These are phyloP conservation scores for Neonectria sp. DNA, from an alignment of 2,329 filamentous ascomycete genomes.

Conservation along the genomic window DNA sequence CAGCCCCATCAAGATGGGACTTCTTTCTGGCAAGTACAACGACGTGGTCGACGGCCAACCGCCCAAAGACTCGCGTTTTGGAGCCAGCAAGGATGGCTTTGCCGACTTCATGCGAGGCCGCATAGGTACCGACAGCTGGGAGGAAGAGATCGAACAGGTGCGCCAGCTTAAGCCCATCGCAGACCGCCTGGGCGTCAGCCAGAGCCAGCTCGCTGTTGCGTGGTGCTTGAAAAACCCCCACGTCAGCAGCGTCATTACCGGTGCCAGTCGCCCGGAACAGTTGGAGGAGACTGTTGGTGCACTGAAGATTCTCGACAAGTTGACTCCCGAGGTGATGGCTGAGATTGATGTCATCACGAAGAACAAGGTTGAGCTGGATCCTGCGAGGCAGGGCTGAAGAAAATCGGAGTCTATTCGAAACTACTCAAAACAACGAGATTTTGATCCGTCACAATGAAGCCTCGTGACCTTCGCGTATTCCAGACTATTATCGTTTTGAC, in stretches of 20 bases:
- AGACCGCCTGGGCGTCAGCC: slow-evolving; percentile 69
- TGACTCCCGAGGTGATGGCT: slow-evolving; percentile 65
- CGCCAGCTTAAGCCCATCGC: slow-evolving; percentile 65
- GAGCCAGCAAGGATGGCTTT: slow-evolving; percentile 71
- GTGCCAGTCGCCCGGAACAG: slow-evolving; percentile 66
- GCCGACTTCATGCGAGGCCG: slow-evolving; percentile 67
- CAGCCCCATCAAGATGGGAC: slow-evolving; percentile 70
- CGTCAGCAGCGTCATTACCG: slow-evolving; percentile 67
- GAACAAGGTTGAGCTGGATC: slow-evolving; percentile 48
- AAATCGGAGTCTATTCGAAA: not conserved
- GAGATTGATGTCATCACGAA: slow-evolving; percentile 64
- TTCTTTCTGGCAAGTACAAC: slow-evolving; percentile 78
- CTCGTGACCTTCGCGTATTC: no score
- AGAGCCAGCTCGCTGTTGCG: slow-evolving; percentile 66
- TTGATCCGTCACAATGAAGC: no score
- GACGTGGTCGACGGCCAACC: slow-evolving; percentile 64
- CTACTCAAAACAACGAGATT: not conserved
- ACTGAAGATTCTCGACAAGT: slow-evolving; percentile 61
- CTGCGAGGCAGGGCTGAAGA: slow-evolving; percentile 42
- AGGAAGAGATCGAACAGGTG: slow-evolving; percentile 62
- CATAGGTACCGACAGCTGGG: slow-evolving; percentile 65
- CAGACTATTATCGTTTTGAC: no score
- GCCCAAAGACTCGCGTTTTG: slow-evolving; percentile 71
- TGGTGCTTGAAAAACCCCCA: slow-evolving; percentile 70
- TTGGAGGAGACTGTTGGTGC: slow-evolving; percentile 66